phyloP scores from a whole-genome alignment of 768 basidiomycete species.

The Neoboletus subvelutipes region DNA sequence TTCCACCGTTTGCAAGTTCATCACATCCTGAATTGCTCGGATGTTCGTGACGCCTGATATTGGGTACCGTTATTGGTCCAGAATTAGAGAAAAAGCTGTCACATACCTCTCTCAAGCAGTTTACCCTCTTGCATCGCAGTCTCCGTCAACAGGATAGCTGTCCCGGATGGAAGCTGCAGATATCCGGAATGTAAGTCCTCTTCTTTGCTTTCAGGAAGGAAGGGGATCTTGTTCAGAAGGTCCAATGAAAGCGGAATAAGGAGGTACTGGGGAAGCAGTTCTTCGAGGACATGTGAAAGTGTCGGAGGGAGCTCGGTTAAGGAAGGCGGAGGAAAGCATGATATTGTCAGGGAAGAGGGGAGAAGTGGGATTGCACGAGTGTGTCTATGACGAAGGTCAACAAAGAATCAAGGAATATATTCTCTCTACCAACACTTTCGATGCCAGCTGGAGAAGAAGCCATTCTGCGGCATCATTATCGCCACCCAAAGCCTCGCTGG shows the following conservation, averaged over 20 bases:
- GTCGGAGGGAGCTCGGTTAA: slow-evolving; percentile 38
- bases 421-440: slow-evolving; percentile 55
- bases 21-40: slow-evolving; percentile 58
- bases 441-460: slow-evolving; percentile 59
- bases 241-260: slow-evolving; percentile 62
- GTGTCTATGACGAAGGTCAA: slow-evolving; percentile 44
- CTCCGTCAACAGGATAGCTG: slow-evolving; percentile 63
- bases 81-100: background rate
- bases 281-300: slow-evolving; percentile 53
- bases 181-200: slow-evolving; percentile 74
- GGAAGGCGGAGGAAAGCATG: slow-evolving; percentile 54
- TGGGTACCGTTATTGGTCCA: background rate
- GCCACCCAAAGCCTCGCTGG: slow-evolving; percentile 63
- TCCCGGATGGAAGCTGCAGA: slow-evolving; percentile 68
- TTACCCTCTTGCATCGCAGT: slow-evolving; percentile 65
- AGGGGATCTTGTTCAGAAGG: slow-evolving; percentile 54
- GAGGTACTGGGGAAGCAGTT: slow-evolving; percentile 56
- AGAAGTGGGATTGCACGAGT: slow-evolving; percentile 65
- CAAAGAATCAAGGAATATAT: background rate
- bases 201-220: slow-evolving; percentile 64
- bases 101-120: slow-evolving; percentile 49
- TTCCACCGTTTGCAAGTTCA: slow-evolving; percentile 62
- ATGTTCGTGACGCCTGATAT: slow-evolving; percentile 61
- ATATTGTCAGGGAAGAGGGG: slow-evolving; percentile 63
- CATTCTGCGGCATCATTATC: slow-evolving; percentile 73